Percentiles rank a stretch among this genome's conserved stretches.
phyloP scores from a whole-genome alignment of 2,329 filamentous ascomycete genomes.

The Colletotrichum higginsianum region DNA sequence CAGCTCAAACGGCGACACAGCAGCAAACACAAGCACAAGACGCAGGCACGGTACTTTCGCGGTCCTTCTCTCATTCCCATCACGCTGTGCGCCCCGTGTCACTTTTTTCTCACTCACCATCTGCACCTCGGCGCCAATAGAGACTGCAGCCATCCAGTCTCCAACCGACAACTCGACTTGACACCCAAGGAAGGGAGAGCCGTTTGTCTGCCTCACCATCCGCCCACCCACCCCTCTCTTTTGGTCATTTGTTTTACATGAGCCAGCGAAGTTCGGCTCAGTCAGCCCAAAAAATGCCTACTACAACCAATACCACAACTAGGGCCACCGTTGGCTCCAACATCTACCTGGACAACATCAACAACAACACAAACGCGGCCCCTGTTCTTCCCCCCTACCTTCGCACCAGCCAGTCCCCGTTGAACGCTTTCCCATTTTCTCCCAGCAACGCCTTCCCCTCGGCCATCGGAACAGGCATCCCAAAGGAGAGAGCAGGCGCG shows the following conservation, averaged over 20 bases:
- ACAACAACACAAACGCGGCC: constrained; percentile 18
- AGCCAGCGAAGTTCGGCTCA: constrained; percentile 11
- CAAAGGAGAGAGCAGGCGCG: constrained; percentile 19
- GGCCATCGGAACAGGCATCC: constrained; percentile 19
- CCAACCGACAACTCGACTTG: constrained; percentile 2
- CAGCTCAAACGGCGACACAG: neutral
- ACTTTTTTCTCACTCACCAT: neutral
- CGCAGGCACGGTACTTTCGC: constrained; percentile 18
- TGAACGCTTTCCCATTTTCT: constrained; percentile 17
- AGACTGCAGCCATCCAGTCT: constrained; percentile 27
- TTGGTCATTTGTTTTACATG: neutral
- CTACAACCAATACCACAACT: constrained; percentile 30
- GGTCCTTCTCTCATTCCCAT: constrained; percentile 8
- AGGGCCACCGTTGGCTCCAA: constrained; percentile 20
- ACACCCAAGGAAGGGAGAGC: constrained; percentile 15
- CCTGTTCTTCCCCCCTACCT: constrained; percentile 32
- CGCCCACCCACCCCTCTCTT: neutral
- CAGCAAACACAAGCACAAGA: constrained; percentile 11
- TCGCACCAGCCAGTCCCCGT: constrained; percentile 22
- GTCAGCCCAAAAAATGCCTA: constrained; percentile 22
- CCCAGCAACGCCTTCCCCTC: constrained; percentile 25
- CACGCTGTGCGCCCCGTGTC: neutral
- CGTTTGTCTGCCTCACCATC: constrained; percentile 19
- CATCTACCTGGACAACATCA: constrained; percentile 20
- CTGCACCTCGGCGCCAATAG: constrained; percentile 33